Evolutionary conservation across 768 basidiomycete species (phyloP), one percentile per base, ranked within the genome.

Genomic region (Coprinopsis sp.): DNA sequence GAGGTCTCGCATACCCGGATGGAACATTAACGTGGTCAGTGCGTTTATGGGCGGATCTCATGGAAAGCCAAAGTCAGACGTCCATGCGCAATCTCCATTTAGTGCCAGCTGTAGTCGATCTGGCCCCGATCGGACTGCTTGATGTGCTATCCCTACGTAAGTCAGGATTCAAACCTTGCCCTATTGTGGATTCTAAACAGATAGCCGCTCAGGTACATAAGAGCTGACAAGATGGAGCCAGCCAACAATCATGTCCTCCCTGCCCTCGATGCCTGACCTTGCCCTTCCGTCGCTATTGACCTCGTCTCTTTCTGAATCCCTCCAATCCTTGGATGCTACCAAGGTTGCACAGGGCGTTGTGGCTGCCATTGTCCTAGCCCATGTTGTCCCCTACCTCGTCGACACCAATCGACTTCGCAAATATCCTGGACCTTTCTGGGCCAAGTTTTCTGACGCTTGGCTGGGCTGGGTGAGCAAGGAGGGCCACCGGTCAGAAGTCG

Each of bases 401-500:
- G 83, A 90, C 53, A 62, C 77, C 0, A 70, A 81, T 59, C 64
- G 70, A n/a, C 74, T 88, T 29, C 77, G 82, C 28, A 59, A 61
- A 22, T 76, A 78, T 51, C 82, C 82, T n/a, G 88, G 86, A 0
- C 88, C 88, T 0, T 71, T 77, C 46, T 57, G 83, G 6, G 90
- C 90, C 29, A 79, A 74, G 56, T 79, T 90, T 57, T 77, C 83
- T 8, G 82, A 87, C 58, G 50, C 75, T 2, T 92, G 89, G 88
- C 66, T 93, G 14, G 86, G 81, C 30, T 76, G 70, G 55, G 69
- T 80, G 27, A 67, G 73, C 27, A 79, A 79, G 36, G 64, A 72
- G n/a, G 89, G 90, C 1, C 83, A 87, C 52, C 79, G 90, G 36
- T 87, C 82, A 7, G 82, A 89, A 54, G 63, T 72, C 11, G 80